Base-by-base conservation (phyloP, 2,329 filamentous ascomycete species). In the Teratosphaeria pseudoeucalypti region DNA sequence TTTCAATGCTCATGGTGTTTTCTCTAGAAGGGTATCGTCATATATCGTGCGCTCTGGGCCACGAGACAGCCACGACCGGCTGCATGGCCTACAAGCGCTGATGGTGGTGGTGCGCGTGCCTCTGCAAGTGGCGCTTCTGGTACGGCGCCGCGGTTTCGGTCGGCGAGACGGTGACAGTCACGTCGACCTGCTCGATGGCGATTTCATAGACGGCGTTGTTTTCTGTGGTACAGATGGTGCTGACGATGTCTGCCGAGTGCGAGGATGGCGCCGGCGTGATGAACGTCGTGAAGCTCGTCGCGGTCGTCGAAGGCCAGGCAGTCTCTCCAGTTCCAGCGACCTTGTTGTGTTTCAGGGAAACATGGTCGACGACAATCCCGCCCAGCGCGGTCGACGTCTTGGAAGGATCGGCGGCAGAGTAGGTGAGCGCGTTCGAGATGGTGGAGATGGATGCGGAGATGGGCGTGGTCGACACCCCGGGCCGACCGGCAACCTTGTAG, bases 131-230 rank as follows among this genome's bases (percentile, higher is more conserved):
- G 32, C 69, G 69, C 63, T 67, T 68, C 63, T 67, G 66, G 54
- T 66, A 60, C 59, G 65, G 63, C 1, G 67, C 63, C 2, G 69
- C 64, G 10, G 27, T 7, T 32, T 32, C 53, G 23, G 69, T 65
- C 14, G 68, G 67, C 4, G 65, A 68, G 3, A 72, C 73, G 6
- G 75, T 78, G 57, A 77, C 73, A 29, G 72, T 76, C 52, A 78
- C 67, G 19, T 74, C 69, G 43, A 75, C 70, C 66, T 79, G 71
- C 68, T 76, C 72, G 61, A 78, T 74, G 55, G 72, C 73, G 54
- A 78, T 67, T 65, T 78, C 75, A 66, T 77, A 73, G 53, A 78
- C 76, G 60, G 73, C 68, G 61, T 75, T 75, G 34, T 66, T 72
- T 63, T 71, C 72, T 58, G 76, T 78, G 66, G 74, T 75, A 54